phyloP scores from a whole-genome alignment of 805 yeast species.

The Candida broadrunensis region DNA sequence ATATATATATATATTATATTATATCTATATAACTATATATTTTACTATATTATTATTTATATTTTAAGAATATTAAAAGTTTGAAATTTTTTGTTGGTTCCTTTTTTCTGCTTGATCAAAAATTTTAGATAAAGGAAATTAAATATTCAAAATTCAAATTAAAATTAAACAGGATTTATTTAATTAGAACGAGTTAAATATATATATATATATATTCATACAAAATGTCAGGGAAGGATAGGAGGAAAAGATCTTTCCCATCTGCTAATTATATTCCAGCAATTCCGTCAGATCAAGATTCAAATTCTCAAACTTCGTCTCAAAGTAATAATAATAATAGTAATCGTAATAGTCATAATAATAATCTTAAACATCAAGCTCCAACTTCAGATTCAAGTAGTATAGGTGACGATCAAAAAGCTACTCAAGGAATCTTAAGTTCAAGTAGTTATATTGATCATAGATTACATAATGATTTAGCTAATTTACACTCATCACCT shows the following conservation, averaged over 20 bases:
- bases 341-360: neutral
- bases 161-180: too few species aligned
- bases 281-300: neutral
- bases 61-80: too few species aligned
- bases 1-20: too few species aligned
- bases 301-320: neutral
- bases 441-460: slow-evolving; percentile 23
- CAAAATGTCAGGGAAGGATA: slow-evolving; percentile 7
- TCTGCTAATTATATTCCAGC: neutral
- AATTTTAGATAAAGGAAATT: too few species aligned
- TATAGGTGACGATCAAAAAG: neutral
- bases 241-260: neutral
- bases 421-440: neutral
- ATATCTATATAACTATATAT: too few species aligned
- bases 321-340: neutral
- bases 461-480: slow-evolving; percentile 22
- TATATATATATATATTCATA: too few species aligned
- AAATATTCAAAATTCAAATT: too few species aligned
- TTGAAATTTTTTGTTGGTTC: too few species aligned
- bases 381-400: neutral
- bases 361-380: neutral
- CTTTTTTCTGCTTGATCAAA: too few species aligned
- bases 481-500: slow-evolving; percentile 26
- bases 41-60: too few species aligned
- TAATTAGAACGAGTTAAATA: too few species aligned